Evolutionary conservation across 2,329 filamentous ascomycete species (phyloP).

Genomic region (Madurella mycetomatis): DNA sequence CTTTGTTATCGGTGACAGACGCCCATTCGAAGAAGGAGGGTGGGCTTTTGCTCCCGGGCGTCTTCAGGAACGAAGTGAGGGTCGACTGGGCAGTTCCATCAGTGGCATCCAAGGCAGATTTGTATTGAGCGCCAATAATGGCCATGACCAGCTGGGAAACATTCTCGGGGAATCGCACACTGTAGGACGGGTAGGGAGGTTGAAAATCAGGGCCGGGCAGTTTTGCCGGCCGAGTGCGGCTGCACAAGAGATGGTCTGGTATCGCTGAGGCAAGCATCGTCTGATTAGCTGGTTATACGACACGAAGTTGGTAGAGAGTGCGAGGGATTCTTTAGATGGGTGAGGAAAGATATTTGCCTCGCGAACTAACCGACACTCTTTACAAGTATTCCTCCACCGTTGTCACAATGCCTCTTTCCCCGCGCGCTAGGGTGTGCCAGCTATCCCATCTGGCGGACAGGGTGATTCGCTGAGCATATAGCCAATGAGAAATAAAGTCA

Average conservation of each 20-base stretch:
- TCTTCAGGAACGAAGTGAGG: constrained; percentile 26
- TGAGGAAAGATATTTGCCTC: too few species aligned
- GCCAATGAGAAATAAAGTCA: too few species aligned
- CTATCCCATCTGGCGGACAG: too few species aligned
- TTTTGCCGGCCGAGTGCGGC: constrained; percentile 9
- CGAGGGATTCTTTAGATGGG: too few species aligned
- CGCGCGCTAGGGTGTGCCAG: too few species aligned
- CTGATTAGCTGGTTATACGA: not conserved
- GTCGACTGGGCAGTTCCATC: constrained; percentile 31
- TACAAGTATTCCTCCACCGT: too few species aligned
- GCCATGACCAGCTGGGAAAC: constrained; percentile 17
- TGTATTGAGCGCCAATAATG: constrained; percentile 16
- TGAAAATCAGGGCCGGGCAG: constrained; percentile 11
- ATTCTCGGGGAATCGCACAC: constrained; percentile 11
- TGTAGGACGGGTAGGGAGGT: constrained; percentile 12
- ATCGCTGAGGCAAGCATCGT: constrained; percentile 12
- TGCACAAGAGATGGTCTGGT: constrained; percentile 13
- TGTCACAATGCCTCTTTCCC: too few species aligned
- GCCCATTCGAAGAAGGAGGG: constrained; percentile 31
- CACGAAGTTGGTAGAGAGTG: too few species aligned
- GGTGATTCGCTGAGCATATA: too few species aligned
- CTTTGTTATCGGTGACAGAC: constrained; percentile 30
- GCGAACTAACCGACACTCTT: too few species aligned
- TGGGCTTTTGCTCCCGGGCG: not conserved
- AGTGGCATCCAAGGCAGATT: constrained; percentile 2